phyloP scores from a whole-genome alignment of 2,329 filamentous ascomycete genomes.

The Chlorencoelia australis region DNA sequence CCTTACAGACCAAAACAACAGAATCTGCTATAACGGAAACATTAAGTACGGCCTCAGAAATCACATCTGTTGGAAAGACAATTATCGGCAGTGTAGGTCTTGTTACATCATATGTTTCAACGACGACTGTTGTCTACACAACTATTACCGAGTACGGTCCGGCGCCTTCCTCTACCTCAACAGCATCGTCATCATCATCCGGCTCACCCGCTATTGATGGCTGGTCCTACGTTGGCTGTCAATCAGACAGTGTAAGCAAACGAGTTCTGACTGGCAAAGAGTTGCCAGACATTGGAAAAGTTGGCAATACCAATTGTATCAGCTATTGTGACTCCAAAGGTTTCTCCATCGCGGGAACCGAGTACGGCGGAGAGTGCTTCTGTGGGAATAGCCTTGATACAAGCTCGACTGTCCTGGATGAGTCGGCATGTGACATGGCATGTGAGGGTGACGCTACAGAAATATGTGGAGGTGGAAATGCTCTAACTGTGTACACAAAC shows the following conservation, averaged over 20 bases:
- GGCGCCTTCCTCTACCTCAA: conserved; percentile 20
- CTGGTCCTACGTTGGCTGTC: conserved; percentile 36
- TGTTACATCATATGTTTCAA: conserved; percentile 26
- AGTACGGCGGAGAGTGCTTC: conserved; percentile 39
- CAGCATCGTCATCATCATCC: conserved; percentile 10
- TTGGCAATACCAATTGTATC: conserved; percentile 38
- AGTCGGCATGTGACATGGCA: conserved; percentile 35
- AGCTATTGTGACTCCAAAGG: conserved; percentile 37
- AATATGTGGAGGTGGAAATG: conserved; percentile 40
- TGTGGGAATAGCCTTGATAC: conserved; percentile 34
- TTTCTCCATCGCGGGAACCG: conserved; percentile 38
- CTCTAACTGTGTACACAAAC: conserved; percentile 32
- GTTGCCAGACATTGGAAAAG: conserved; percentile 30
- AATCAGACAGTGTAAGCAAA: conserved; percentile 27
- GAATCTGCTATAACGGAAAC: no score
- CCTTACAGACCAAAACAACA: no score
- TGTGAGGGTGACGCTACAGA: conserved; percentile 40
- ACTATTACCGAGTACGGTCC: conserved; percentile 18
- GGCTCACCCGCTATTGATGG: conserved; percentile 22
- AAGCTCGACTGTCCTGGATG: conserved; percentile 34
- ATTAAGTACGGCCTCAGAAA: no score
- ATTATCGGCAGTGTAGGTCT: conserved; percentile 6
- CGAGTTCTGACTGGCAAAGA: conserved; percentile 33
- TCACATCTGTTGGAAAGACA: no score
- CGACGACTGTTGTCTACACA: conserved; percentile 37